Percentiles rank a stretch among this genome's conserved stretches.
Conservation (phyloP, 257 asterid species). For the Eucommia ulmoides region DNA sequence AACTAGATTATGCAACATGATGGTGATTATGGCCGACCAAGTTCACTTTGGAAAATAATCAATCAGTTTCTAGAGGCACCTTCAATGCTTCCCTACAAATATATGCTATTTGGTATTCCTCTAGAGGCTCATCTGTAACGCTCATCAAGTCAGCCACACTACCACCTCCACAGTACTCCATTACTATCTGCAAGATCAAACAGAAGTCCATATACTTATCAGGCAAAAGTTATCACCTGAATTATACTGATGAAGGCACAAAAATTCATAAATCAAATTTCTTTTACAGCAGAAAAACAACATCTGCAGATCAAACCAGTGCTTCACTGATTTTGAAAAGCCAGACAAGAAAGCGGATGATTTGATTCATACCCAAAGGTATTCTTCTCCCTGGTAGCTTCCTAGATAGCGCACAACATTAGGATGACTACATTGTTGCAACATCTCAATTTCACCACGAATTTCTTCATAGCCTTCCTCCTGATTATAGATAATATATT, state of each 20-base stretch:
- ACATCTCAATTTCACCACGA: slow-evolving; percentile 95
- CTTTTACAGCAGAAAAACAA: slow-evolving; percentile 3
- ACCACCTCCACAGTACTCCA: slow-evolving; percentile 99
- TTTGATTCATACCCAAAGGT: slow-evolving; percentile 72
- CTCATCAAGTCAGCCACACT: slow-evolving; percentile 97
- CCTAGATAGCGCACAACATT: slow-evolving; percentile 98
- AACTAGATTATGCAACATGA: background rate
- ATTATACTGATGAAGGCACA: too few species aligned
- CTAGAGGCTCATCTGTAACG: slow-evolving; percentile 77
- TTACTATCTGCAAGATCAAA: slow-evolving; percentile 88
- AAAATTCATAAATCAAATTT: slow-evolving; percentile 4
- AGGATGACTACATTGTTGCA: slow-evolving; percentile 99
- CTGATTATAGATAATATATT: slow-evolving; percentile 25
- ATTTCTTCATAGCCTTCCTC: slow-evolving; percentile 99
- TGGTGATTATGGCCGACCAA: slow-evolving; percentile 6
- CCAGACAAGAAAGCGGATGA: slow-evolving; percentile 4
- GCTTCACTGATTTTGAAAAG: background rate
- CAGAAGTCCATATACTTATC: too few species aligned
- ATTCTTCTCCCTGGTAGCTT: slow-evolving; percentile 97
- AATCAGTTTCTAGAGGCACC: slow-evolving; percentile 29
- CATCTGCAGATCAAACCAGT: background rate
- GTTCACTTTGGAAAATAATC: background rate
- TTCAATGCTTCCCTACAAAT: slow-evolving; percentile 88
- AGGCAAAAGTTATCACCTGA: slow-evolving; percentile 4
- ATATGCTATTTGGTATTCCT: slow-evolving; percentile 85